Evolutionary conservation across 495 filamentous ascomycete species (phyloP), one percentile per base, ranked within the genome.

Genomic region (Talaromyces borbonicus): DNA sequence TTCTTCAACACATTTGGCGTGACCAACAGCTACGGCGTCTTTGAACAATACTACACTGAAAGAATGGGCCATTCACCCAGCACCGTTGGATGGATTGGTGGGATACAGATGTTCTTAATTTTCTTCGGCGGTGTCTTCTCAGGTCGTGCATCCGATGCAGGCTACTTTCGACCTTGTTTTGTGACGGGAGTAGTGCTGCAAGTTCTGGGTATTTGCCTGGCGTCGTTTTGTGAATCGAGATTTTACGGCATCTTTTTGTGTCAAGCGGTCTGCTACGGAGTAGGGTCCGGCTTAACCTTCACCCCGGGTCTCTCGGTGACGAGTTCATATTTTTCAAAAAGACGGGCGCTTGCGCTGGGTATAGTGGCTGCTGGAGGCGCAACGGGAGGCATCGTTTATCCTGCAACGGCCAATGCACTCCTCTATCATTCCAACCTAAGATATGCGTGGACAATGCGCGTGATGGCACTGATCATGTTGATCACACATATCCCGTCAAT

Each of bases 361-460:
- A 55, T 84, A 20, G 69, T 66, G 0, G 78, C 81, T 0, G 63
- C 65, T 23, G 86, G 86, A 0, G 69, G 61, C 33, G 78, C 77
- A 0, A 75, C 75, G 0, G 85, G 85, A 5, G 85, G 85, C 2
- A 57, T 89, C 22, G 53, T 90, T 2, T 85, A 82, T 52, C 79
- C 83, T 0, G 61, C 71, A 40, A 71, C 88, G 43, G 73, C 80
- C n/a, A 64, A 76, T 32, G 61, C 74, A 48, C 60, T 88, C 14
- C 52, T 83, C 8, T 74, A 79, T 3, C 52, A 51, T 5, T 31
- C 46, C 1, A 62, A 81, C 14, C 83, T 84, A n/a, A 47, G 55
- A 15, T 90, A 87, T 55, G 54, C 63, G 1, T 86, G 83, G 84
- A 80, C 84, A 0, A 68, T 87, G 19, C 70, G 83, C 14, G 58